Evolutionary conservation across 129 eudicot genomes (phyloP).

Genomic region (Arctium lappa): DNA sequence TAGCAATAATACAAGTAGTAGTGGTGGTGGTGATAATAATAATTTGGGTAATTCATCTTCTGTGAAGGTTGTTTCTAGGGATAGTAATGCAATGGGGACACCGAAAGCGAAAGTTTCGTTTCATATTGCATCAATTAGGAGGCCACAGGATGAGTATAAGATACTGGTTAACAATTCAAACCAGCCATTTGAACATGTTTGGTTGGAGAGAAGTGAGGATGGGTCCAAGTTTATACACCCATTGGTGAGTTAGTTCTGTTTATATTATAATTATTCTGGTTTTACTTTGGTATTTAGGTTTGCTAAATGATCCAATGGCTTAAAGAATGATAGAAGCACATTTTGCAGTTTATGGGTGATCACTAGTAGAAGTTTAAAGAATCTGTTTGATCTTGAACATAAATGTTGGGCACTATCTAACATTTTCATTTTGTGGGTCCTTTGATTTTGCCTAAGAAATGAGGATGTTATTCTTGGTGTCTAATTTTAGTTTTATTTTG

Average conservation of each 20-base stretch:
- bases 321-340: not conserved
- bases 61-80: slow-evolving; percentile 56
- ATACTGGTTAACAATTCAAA: slow-evolving; percentile 68
- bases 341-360: not conserved
- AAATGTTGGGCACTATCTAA: no score
- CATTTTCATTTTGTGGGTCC: not conserved
- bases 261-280: not conserved
- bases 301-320: not conserved
- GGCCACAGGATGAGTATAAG: slow-evolving; percentile 84
- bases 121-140: slow-evolving; percentile 60
- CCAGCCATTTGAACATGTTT: slow-evolving; percentile 82
- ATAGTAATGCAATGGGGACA: slow-evolving; percentile 25
- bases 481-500: not conserved
- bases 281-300: not conserved
- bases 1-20: not conserved
- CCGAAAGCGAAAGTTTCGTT: slow-evolving; percentile 64
- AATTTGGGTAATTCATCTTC: slow-evolving; percentile 11
- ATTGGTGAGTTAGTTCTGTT: slow-evolving; percentile 43
- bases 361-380: not conserved
- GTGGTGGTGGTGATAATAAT: not conserved
- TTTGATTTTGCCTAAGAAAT: not conserved
- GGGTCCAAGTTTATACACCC: slow-evolving; percentile 82
- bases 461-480: not conserved
- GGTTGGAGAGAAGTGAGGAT: slow-evolving; percentile 74
- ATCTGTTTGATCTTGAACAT: not conserved